A percentile compares a stretch with the other conserved stretches of the same genome.
phyloP scores from a whole-genome alignment of 805 yeast species.

The Wickerhamiella sorbophila region DNA sequence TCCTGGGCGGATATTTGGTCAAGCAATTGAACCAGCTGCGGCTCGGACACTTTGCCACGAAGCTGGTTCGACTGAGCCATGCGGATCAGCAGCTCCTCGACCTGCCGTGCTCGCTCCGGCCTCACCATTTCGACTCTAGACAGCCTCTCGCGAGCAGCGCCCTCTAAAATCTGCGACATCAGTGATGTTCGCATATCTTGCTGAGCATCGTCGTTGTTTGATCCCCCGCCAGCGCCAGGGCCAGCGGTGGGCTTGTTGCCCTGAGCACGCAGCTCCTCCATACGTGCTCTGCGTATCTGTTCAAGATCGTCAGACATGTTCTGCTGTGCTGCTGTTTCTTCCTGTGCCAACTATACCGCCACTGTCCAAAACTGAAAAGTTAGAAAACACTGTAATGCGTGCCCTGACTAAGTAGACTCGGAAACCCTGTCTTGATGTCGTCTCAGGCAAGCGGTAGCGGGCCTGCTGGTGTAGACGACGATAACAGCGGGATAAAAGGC shows the following conservation, averaged over 20 bases:
- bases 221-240: background rate
- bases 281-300: conserved; percentile 86
- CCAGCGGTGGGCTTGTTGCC: background rate
- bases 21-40: conserved; percentile 67
- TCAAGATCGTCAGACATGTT: conserved; percentile 79
- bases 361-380: too few species aligned
- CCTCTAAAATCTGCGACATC: conserved; percentile 59
- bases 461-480: background rate
- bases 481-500: too few species aligned
- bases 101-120: conserved; percentile 82
- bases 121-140: conserved; percentile 77
- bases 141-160: conserved; percentile 75
- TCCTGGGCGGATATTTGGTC: conserved; percentile 68
- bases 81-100: conserved; percentile 62
- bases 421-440: too few species aligned
- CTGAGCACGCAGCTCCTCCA: conserved; percentile 53
- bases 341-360: too few species aligned
- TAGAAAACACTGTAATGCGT: too few species aligned
- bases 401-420: too few species aligned
- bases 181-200: conserved; percentile 30
- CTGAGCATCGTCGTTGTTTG: conserved; percentile 4
- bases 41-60: conserved; percentile 58
- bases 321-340: too few species aligned
- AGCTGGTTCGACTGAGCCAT: conserved; percentile 68
- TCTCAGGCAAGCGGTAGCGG: background rate